These are phyloP conservation scores for Penicillium cosmopolitanum DNA, from an alignment of 495 filamentous ascomycete species.

Conservation along the genomic window DNA sequence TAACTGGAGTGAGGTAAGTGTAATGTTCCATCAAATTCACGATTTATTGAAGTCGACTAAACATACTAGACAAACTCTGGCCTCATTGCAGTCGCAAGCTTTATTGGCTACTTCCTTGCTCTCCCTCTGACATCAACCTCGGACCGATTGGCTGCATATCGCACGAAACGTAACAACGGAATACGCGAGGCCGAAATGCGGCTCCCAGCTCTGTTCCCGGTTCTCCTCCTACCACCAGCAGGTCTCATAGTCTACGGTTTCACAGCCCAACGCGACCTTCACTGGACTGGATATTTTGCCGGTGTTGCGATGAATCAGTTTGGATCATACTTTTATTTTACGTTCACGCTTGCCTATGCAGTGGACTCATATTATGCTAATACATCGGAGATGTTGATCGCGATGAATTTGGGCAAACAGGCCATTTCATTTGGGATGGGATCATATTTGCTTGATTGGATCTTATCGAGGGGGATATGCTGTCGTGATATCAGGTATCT, in stretches of 20 bases:
- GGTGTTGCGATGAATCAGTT: constrained; percentile 58
- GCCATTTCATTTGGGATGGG: constrained; percentile 66
- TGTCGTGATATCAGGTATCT: constrained; percentile 61
- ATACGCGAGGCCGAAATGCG: constrained; percentile 67
- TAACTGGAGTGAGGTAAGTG: constrained; percentile 50
- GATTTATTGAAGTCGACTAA: constrained; percentile 7
- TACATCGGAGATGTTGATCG: constrained; percentile 66
- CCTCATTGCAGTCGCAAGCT: constrained; percentile 56
- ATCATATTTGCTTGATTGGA: constrained; percentile 61
- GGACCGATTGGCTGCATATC: constrained; percentile 57
- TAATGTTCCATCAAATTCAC: neutral
- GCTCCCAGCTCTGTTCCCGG: constrained; percentile 56
- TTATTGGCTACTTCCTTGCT: constrained; percentile 56
- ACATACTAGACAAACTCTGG: constrained; percentile 51
- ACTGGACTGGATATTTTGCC: constrained; percentile 60
- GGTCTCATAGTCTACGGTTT: constrained; percentile 60
- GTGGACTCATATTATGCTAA: constrained; percentile 63
- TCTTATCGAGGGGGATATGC: constrained; percentile 58
- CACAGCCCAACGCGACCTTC: constrained; percentile 54
- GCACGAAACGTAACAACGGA: constrained; percentile 56
- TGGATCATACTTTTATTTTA: constrained; percentile 60
- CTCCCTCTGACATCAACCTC: constrained; percentile 60
- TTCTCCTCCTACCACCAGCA: constrained; percentile 56
- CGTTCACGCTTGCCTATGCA: constrained; percentile 62
- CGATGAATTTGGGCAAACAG: constrained; percentile 71